Conservation (phyloP, 805 yeast species). For the Komagataella kurtzmanii region DNA sequence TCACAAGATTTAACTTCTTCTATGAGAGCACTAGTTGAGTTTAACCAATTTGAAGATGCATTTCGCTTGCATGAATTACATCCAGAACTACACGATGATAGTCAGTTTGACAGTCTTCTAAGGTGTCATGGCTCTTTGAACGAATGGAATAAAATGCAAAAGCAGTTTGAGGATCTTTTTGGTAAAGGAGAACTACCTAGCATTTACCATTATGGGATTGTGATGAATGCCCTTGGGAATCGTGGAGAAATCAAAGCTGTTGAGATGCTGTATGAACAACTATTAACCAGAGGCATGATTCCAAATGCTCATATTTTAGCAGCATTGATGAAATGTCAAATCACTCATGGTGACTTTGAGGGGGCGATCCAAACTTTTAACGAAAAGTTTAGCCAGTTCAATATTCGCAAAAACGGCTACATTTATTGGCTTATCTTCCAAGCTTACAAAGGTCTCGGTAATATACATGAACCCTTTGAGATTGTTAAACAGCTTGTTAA, state of each 20-base stretch:
- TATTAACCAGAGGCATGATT: constrained; percentile 27
- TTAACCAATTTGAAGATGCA: constrained; percentile 11
- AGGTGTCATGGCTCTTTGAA: constrained; percentile 27
- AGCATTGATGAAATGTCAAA: constrained; percentile 29
- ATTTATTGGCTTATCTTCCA: constrained; percentile 19
- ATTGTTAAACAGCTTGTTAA: constrained; percentile 6
- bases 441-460: constrained; percentile 21
- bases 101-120: constrained; percentile 35
- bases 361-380: constrained; percentile 23
- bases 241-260: constrained; percentile 34
- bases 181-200: constrained; percentile 41
- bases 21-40: neutral
- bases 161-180: constrained; percentile 41
- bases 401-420: neutral
- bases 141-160: constrained; percentile 43
- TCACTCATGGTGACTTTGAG: constrained; percentile 20
- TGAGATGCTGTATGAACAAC: constrained; percentile 33
- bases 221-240: constrained; percentile 44
- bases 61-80: constrained; percentile 20
- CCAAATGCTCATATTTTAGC: constrained; percentile 32
- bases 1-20: neutral
- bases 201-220: constrained; percentile 37
- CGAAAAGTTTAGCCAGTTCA: neutral
- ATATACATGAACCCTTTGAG: constrained; percentile 19
- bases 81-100: constrained; percentile 28